Conservation (phyloP, 352 stramenopile species). For the Phytophthora rubi region DNA sequence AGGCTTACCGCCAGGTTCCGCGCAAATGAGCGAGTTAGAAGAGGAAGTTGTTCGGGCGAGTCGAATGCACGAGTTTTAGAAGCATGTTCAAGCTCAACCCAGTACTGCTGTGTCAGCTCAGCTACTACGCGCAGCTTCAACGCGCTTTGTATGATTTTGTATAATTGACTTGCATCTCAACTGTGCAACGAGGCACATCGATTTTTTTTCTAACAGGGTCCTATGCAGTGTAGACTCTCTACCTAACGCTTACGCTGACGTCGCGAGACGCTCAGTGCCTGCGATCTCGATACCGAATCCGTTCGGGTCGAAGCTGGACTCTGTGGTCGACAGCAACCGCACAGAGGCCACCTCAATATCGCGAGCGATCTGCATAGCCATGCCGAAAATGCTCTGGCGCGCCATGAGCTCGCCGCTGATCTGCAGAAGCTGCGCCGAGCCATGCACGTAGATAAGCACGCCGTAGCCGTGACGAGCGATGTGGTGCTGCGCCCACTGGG, state of each 20-base stretch:
- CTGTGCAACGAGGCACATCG: no score
- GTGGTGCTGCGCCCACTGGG: conserved; percentile 76
- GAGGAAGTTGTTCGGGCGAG: conserved; percentile 1
- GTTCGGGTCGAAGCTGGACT: conserved; percentile 63
- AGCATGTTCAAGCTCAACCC: conserved; percentile 4
- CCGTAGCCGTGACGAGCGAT: conserved; percentile 50
- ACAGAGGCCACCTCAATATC: conserved; percentile 67
- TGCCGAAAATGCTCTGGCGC: conserved; percentile 83
- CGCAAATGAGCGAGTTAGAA: conserved; percentile 37
- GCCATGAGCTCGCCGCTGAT: conserved; percentile 87
- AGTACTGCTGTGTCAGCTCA: no score
- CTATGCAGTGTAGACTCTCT: conserved; percentile 15
- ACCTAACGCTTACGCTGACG: conserved; percentile 32
- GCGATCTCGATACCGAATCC: conserved; percentile 68
- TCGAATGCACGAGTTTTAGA: not conserved
- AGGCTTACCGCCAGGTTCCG: conserved; percentile 42
- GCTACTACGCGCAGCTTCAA: conserved; percentile 1
- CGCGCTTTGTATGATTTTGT: conserved; percentile 16
- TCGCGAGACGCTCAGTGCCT: conserved; percentile 35
- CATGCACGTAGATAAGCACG: conserved; percentile 70
- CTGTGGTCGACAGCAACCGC: conserved; percentile 48
- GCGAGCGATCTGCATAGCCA: conserved; percentile 76
- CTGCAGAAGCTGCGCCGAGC: conserved; percentile 64
- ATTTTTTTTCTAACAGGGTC: conserved; percentile 21
- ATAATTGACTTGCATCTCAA: no score